Evolutionary conservation across 2,329 filamentous ascomycete species (phyloP).

Genomic region (Pseudogymnoascus sp.): DNA sequence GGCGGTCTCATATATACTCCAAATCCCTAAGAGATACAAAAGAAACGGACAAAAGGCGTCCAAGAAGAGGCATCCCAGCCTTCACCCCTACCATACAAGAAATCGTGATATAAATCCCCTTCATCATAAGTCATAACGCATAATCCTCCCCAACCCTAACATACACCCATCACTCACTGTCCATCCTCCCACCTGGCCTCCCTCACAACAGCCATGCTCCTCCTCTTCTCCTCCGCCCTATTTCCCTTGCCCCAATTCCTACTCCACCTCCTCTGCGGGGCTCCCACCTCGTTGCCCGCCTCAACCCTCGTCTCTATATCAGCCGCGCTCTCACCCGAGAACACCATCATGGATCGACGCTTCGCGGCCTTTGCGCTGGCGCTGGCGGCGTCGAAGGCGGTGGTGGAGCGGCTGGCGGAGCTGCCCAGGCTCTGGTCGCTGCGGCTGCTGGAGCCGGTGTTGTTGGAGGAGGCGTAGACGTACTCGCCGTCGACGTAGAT

Average conservation of each 20-base stretch:
- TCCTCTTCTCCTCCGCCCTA: neutral
- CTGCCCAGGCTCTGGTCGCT: constrained; percentile 3
- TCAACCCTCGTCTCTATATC: constrained; percentile 2
- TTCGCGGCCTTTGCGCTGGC: neutral
- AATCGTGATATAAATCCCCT: neutral
- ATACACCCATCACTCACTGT: neutral
- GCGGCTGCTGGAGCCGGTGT: constrained; percentile 7
- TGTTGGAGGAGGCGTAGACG: constrained; percentile 58
- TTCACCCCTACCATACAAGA: neutral
- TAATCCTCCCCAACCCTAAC: neutral
- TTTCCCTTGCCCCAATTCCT: neutral
- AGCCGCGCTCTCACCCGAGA: neutral
- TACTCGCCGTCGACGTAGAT: constrained; percentile 95
- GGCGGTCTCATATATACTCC: neutral
- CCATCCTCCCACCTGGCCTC: constrained; percentile 1
- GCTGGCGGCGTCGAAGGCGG: neutral
- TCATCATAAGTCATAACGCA: neutral
- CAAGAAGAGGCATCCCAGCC: neutral
- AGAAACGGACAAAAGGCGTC: neutral
- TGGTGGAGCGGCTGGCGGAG: neutral
- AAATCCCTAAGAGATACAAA: constrained; percentile 3
- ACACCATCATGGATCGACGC: neutral
- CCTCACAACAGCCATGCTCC: constrained; percentile 8
- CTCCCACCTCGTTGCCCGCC: neutral
- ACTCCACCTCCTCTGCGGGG: neutral